Evolutionary conservation across 2,329 filamentous ascomycete genomes (phyloP).

Genomic region (Phyllosticta capitalensis): DNA sequence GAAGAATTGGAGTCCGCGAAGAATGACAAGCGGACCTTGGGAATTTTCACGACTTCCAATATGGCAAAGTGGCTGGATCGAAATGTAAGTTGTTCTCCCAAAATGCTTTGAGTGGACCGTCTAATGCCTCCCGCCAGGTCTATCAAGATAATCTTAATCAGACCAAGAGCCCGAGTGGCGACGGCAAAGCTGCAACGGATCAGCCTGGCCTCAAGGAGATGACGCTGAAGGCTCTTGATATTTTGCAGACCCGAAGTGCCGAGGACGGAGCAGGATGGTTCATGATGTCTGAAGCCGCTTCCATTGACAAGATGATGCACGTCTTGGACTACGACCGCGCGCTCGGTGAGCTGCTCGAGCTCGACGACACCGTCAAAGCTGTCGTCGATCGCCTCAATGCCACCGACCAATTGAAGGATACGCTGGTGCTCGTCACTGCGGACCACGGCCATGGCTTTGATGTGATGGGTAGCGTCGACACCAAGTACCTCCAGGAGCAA

Average conservation of each 20-base stretch:
- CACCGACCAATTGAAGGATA: conserved; percentile 61
- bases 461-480: conserved; percentile 74
- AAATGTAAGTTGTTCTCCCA: conserved; percentile 38
- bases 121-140: conserved; percentile 28
- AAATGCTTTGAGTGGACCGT: background rate
- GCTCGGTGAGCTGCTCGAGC: conserved; percentile 72
- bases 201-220: conserved; percentile 81
- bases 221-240: conserved; percentile 77
- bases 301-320: conserved; percentile 88
- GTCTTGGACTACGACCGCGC: conserved; percentile 74
- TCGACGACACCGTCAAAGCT: conserved; percentile 73
- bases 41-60: conserved; percentile 66
- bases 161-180: conserved; percentile 60
- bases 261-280: conserved; percentile 61
- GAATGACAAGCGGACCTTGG: conserved; percentile 56
- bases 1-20: conserved; percentile 54
- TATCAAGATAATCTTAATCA: conserved; percentile 62
- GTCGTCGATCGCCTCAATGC: conserved; percentile 61
- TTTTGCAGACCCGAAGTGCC: conserved; percentile 55
- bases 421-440: conserved; percentile 71
- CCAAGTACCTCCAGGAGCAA: conserved; percentile 61
- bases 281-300: conserved; percentile 79
- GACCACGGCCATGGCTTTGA: conserved; percentile 87
- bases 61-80: conserved; percentile 81
- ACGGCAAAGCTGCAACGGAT: conserved; percentile 55